Evolutionary conservation across 129 eudicot genomes (phyloP).

Genomic region (Chrysanthemum seticuspe): DNA sequence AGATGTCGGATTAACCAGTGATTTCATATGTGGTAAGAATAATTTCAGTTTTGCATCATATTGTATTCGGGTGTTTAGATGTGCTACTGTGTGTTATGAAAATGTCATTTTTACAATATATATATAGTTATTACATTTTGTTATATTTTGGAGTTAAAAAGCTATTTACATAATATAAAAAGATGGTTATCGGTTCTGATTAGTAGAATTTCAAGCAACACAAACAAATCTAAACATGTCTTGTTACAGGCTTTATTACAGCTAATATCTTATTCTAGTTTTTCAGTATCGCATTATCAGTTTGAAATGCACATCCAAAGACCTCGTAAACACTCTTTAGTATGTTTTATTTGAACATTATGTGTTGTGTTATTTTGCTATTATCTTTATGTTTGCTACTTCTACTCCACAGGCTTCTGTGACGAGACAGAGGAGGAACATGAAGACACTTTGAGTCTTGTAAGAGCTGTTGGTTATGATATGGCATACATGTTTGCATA

Average conservation of each 20-base stretch:
- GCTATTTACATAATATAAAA: no score
- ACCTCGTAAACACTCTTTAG: background rate
- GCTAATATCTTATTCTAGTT: background rate
- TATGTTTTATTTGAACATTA: background rate
- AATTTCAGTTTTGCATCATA: background rate
- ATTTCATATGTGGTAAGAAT: conserved; percentile 90
- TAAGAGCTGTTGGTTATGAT: conserved; percentile 80
- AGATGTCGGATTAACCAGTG: conserved; percentile 94
- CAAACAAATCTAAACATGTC: background rate
- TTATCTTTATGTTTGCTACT: background rate
- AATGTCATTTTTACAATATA: background rate
- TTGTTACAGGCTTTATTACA: background rate
- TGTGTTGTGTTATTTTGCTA: background rate
- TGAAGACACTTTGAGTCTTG: conserved; percentile 70
- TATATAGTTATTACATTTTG: no score
- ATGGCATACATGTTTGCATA: conserved; percentile 99
- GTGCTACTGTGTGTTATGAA: background rate
- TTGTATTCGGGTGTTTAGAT: conserved; percentile 7
- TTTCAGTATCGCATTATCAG: background rate
- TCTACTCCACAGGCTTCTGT: conserved; percentile 71
- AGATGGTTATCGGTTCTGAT: no score
- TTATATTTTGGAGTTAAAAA: no score
- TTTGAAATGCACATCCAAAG: background rate
- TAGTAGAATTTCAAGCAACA: no score
- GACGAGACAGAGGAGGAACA: conserved; percentile 97